Evolutionary conservation across 768 basidiomycete genomes (phyloP).

Genomic region (Neoboletus magnificus): DNA sequence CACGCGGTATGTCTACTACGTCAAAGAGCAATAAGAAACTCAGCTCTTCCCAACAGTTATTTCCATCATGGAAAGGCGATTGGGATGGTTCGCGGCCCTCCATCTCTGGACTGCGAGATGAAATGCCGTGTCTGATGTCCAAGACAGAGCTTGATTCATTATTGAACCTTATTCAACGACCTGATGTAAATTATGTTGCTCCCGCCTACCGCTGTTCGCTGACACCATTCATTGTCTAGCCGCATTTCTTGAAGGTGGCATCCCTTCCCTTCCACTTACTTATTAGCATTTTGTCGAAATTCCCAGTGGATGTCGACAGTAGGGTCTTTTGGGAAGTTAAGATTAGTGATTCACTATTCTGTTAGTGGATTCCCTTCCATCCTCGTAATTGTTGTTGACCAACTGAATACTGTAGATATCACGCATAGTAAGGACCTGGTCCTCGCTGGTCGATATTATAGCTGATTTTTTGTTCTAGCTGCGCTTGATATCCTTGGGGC

Average conservation of each 20-base stretch:
- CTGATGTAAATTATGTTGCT: slow-evolving; percentile 54
- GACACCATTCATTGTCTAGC: slow-evolving; percentile 39
- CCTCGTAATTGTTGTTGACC: slow-evolving; percentile 4
- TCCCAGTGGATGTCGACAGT: slow-evolving; percentile 73
- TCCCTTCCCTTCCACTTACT: slow-evolving; percentile 80
- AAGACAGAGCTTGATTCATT: slow-evolving; percentile 65
- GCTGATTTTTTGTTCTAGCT: slow-evolving; percentile 33
- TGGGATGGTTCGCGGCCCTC: slow-evolving; percentile 71
- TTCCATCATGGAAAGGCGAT: slow-evolving; percentile 75
- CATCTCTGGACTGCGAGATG: slow-evolving; percentile 58
- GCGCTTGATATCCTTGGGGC: slow-evolving; percentile 58
- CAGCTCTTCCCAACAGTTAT: slow-evolving; percentile 46
- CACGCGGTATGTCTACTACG: slow-evolving; percentile 46
- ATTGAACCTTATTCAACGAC: slow-evolving; percentile 67
- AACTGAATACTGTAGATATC: slow-evolving; percentile 27
- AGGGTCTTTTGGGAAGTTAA: slow-evolving; percentile 68
- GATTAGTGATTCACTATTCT: slow-evolving; percentile 64
- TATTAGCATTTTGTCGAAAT: slow-evolving; percentile 70
- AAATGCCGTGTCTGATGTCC: slow-evolving; percentile 60
- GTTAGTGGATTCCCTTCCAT: slow-evolving; percentile 37
- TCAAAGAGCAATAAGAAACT: neutral
- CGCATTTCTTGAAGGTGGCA: slow-evolving; percentile 84
- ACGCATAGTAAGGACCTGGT: slow-evolving; percentile 29
- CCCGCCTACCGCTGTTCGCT: slow-evolving; percentile 5
- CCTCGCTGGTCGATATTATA: neutral